Evolutionary conservation across 768 basidiomycete species (phyloP).

Genomic region (Tephrocybe sp.): DNA sequence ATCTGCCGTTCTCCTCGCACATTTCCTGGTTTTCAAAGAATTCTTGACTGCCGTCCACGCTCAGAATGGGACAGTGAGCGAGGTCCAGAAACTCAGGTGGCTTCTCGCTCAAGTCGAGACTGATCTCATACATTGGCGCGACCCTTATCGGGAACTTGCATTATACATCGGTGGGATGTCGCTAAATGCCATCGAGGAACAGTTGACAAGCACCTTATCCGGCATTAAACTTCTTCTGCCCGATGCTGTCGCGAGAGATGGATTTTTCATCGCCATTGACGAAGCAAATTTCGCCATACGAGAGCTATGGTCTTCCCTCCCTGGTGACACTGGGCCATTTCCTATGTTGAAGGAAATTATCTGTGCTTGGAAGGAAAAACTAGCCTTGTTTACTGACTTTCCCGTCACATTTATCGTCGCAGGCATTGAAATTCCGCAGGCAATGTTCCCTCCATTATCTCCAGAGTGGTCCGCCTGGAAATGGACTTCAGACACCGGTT

Average conservation of each 20-base stretch:
- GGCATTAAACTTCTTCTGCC: neutral
- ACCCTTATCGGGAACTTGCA: neutral
- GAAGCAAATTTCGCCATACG: neutral
- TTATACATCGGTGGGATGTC: neutral
- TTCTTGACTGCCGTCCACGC: neutral
- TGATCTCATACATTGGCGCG: neutral
- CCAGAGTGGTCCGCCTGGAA: neutral
- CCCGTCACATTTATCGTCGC: conserved; percentile 3
- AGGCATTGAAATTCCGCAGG: neutral
- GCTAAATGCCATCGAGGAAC: neutral
- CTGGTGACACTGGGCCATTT: neutral
- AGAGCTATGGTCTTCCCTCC: neutral
- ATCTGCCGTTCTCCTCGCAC: neutral
- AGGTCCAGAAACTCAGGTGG: neutral
- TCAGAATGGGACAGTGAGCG: neutral
- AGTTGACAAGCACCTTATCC: too few species aligned
- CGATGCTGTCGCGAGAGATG: neutral
- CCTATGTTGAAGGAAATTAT: neutral
- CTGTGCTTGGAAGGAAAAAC: neutral
- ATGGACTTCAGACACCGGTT: neutral
- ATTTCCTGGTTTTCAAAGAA: neutral
- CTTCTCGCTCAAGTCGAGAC: neutral
- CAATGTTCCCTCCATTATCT: neutral
- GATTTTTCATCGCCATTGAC: neutral
- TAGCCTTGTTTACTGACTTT: neutral